A percentile compares a stretch with the other conserved stretches of the same genome.
Evolutionary conservation across 441 rosid genomes (phyloP).

Genomic region (Eutrema salsugineum): DNA sequence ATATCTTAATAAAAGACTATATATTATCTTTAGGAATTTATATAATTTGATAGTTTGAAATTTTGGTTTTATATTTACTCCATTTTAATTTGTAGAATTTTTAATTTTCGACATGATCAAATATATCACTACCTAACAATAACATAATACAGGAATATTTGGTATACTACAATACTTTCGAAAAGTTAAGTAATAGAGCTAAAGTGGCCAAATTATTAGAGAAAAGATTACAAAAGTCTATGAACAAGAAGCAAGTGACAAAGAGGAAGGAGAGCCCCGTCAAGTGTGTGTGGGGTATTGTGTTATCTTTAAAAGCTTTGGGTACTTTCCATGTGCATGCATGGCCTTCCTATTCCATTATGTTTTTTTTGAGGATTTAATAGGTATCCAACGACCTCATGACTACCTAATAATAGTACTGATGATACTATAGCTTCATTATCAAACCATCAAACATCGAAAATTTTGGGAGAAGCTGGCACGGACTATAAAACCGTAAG

Average conservation of each 20-base stretch:
- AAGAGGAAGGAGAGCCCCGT: constrained; percentile 13
- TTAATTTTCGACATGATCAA: too few species aligned
- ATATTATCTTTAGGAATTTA: too few species aligned
- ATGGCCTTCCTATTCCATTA: constrained; percentile 8
- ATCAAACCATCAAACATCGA: neutral
- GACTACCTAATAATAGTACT: neutral
- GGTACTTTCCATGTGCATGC: constrained; percentile 29
- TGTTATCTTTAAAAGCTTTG: constrained; percentile 4
- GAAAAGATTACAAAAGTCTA: constrained; percentile 29
- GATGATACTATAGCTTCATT: neutral
- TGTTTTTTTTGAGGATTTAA: constrained; percentile 6
- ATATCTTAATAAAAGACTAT: too few species aligned
- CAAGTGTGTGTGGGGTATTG: constrained; percentile 18
- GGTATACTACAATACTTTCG: neutral
- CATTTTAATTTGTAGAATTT: too few species aligned
- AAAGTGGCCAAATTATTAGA: constrained; percentile 21
- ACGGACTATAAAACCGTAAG: neutral
- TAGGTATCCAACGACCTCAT: constrained; percentile 15
- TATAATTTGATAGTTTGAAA: too few species aligned
- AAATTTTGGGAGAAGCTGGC: neutral
- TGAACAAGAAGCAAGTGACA: constrained; percentile 31
- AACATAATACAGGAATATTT: too few species aligned
- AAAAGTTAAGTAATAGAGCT: neutral
- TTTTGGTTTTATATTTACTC: too few species aligned
- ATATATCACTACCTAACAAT: too few species aligned